Evolutionary conservation across 805 yeast species (phyloP).

Genomic region (Ogataea philodendri): DNA sequence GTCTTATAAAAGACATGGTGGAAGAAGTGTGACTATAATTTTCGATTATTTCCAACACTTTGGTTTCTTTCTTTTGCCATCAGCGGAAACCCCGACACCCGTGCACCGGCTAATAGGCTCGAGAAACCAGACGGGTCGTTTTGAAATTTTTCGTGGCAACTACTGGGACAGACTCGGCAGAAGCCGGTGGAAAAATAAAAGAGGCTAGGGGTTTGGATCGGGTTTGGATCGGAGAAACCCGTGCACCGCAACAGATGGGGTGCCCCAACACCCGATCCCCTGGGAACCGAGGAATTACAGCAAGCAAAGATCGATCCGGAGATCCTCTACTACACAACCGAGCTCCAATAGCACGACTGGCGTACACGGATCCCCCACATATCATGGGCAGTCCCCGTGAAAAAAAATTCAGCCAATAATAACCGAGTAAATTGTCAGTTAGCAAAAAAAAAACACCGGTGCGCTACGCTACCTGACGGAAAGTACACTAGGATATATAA

Average conservation of each 20-base stretch:
- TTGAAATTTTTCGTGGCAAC: too few relatives aligned
- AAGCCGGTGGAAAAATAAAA: too few relatives aligned
- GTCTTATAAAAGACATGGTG: conserved; percentile 8
- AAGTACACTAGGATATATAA: conserved; percentile 10
- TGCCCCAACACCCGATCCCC: too few relatives aligned
- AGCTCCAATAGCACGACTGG: too few relatives aligned
- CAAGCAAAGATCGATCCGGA: too few relatives aligned
- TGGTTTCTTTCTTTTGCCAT: conserved; percentile 10
- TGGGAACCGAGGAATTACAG: too few relatives aligned
- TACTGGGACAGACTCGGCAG: too few relatives aligned
- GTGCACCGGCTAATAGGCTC: conserved; percentile 5
- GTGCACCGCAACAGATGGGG: too few relatives aligned
- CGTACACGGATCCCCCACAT: conserved; percentile 5
- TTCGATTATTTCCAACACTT: conserved; percentile 2
- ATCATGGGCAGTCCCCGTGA: neutral
- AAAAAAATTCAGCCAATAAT: conserved; percentile 12
- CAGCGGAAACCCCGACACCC: conserved; percentile 9
- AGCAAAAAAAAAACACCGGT: conserved; percentile 9
- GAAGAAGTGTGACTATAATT: conserved; percentile 2
- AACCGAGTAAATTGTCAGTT: conserved; percentile 17
- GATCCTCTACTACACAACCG: too few relatives aligned
- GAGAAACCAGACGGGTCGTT: neutral
- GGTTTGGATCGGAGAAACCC: too few relatives aligned
- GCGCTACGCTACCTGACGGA: conserved; percentile 4
- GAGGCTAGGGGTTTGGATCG: too few relatives aligned